Evolutionary conservation across 208 protist genomes (phyloP), one percentile per base, ranked within the genome.

Genomic region (Acanthamoeba quina): DNA sequence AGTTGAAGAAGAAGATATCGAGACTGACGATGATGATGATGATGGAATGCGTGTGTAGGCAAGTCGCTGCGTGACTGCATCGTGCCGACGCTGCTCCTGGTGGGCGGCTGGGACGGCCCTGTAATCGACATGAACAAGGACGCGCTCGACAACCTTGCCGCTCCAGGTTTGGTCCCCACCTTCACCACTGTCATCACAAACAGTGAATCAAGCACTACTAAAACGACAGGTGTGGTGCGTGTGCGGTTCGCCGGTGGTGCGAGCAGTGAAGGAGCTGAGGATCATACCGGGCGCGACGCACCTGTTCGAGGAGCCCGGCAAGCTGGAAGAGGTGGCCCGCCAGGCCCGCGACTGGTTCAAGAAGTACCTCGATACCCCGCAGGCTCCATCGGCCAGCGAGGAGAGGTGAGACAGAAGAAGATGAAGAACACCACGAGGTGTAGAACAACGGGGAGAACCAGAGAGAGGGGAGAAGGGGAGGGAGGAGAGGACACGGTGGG

Each of bases 91-190:
- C 29, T 94, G 19, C 78, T 94, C 10, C 60, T 94, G 44, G 92
- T 94, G 11, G 92, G 92, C n/a, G 92, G 72, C 11, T 29, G 56
- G 19, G 92, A 94, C 62, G 52, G 31, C 24, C 52, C 52, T 13
- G 92, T 94, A 37, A 94, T 94, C 29, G 92, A 78, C 21, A 83
- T 94, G 76, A 94, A 94, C 41, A 41, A 82, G 24, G 47, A 85
- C 19, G 90, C 90, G 47, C 29, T 72, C 29, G 58, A 90, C 34
- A 26, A 72, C 2, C 52, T 85, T 11, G 6, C 37, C 10, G 37
- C 76, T 34, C 15, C 54, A 60, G 47, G 76, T 85, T 15, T 37
- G 76, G 13, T 49, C 34, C 10, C 72, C 0, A 52, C 19, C 21
- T 85, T 21, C 56, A 6, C 58, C 76, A 44, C 9, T 10, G 5